Percentiles rank a stretch among this genome's conserved stretches.
Evolutionary conservation across 768 basidiomycete species (phyloP).

Genomic region (Rhizopogon vinicolor): DNA sequence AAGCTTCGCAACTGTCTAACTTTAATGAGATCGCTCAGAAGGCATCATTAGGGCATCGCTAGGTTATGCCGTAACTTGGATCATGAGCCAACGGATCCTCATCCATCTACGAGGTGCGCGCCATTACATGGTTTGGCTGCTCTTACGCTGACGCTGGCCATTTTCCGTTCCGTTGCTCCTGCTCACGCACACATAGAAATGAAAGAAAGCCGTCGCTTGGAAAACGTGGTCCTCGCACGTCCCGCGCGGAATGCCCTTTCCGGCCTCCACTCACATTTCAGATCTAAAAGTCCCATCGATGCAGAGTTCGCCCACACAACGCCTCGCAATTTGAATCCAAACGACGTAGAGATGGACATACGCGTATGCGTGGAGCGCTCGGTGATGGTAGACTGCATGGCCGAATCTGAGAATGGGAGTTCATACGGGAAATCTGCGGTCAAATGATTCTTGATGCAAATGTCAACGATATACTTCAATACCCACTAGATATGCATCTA

Average conservation of each 20-base stretch:
- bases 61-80: slow-evolving; percentile 31
- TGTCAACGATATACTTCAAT: too few relatives aligned
- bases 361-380: slow-evolving; percentile 26
- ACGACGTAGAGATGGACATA: slow-evolving; percentile 24
- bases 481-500: too few relatives aligned
- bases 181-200: slow-evolving; percentile 11
- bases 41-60: slow-evolving; percentile 20
- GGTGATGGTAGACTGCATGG: slow-evolving; percentile 20
- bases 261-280: slow-evolving; percentile 20
- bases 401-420: not conserved
- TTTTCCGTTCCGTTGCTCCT: not conserved
- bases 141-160: not conserved
- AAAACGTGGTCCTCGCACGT: slow-evolving; percentile 23
- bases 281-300: slow-evolving; percentile 20
- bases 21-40: slow-evolving; percentile 1
- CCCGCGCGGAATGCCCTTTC: slow-evolving; percentile 12
- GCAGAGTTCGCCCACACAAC: slow-evolving; percentile 14
- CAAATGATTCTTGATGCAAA: not conserved
- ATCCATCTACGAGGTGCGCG: slow-evolving; percentile 28
- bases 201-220: slow-evolving; percentile 17
- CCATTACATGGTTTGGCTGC: not conserved
- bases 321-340: not conserved
- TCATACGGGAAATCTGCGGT: slow-evolving; percentile 12
- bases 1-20: slow-evolving; percentile 13
- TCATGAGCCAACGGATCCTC: slow-evolving; percentile 32